Conservation (phyloP, 1,284 basidiomycete species). For the Cerrena zonata region DNA sequence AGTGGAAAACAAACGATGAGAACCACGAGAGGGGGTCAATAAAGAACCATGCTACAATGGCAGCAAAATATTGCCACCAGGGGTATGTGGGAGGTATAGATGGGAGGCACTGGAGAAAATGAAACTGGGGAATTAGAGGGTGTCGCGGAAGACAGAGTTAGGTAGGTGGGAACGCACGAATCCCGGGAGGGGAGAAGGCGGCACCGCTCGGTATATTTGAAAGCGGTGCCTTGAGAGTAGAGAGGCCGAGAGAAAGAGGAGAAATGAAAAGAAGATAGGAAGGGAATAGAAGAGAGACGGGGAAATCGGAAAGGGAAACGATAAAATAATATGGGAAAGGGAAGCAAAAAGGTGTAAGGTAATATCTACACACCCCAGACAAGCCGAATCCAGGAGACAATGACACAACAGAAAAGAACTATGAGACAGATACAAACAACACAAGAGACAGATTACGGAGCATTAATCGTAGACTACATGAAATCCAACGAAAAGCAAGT, state of each 20-base stretch:
- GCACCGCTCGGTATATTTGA: not conserved
- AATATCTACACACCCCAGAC: not conserved
- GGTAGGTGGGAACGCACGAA: constrained; percentile 3
- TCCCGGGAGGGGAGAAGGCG: not conserved
- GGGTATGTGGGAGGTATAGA: constrained; percentile 3
- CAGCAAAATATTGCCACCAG: not conserved
- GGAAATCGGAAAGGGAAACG: not conserved
- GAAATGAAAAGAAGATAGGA: not conserved
- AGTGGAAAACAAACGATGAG: not conserved
- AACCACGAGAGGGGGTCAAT: constrained; percentile 1
- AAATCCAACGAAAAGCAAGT: not conserved
- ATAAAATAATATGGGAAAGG: not conserved
- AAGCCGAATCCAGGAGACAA: not conserved
- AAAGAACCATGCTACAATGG: constrained; percentile 7
- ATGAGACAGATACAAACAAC: constrained; percentile 4
- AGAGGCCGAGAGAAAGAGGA: not conserved
- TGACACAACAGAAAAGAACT: not conserved
- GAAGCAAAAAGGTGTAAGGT: not conserved
- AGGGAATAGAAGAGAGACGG: not conserved
- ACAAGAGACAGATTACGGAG: constrained; percentile 1
- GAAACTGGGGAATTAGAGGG: constrained; percentile 4
- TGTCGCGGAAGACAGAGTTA: constrained; percentile 1
- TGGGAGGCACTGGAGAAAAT: constrained; percentile 3
- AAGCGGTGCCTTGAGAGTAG: not conserved
- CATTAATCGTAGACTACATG: constrained; percentile 1